Base-by-base conservation (phyloP, 768 basidiomycete species). In the Kwoniella botswanensis region DNA sequence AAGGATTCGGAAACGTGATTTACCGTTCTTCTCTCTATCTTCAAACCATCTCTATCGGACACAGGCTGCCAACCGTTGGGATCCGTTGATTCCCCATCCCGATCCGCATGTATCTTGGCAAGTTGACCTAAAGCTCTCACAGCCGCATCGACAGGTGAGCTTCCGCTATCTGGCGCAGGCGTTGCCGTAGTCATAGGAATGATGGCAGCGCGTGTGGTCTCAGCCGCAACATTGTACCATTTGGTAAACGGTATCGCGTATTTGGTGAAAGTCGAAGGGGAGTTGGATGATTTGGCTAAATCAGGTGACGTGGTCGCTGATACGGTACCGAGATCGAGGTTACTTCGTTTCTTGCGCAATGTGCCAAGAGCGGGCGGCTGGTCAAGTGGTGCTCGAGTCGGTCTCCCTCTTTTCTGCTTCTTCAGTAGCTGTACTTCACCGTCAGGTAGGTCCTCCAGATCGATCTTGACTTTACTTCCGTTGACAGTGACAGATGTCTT, bases 401-500 rank as follows among this genome's bases (percentile, higher is more conserved):
- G 93, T 82, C 93, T 93, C 60, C 93, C 86, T 10, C 96, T 88
- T 84, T 95, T 98, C 86, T 89, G 89, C 83, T 90, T 92, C 78
- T 88, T 86, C 54, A 97, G 86, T 4, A 87, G 84, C 86, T 95
- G 93, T 76, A 95, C 89, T 83, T 98, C 95, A 26, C 87, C 86
- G 66, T 96, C 94, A 0, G 90, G 87, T 21, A 99, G 86, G 66
- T 95, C 93, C 79, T 97, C 94, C 35, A 91, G 87, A 76, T 98
- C 96, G 22, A 98, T 91, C 57, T 87, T 87, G 46, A 93, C 86
- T 76, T 90, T 91, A 44, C 90, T 88, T 4, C 96, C 95, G 78
- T 99, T 99, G 65, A 96, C 89, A 87, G 91, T 91, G 11, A 97
- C 91, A 7, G 89, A 75, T 0, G 92, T 91, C 78, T 91, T 93